Conservation (phyloP, 768 basidiomycete genomes). For the Suillus bovinus region DNA sequence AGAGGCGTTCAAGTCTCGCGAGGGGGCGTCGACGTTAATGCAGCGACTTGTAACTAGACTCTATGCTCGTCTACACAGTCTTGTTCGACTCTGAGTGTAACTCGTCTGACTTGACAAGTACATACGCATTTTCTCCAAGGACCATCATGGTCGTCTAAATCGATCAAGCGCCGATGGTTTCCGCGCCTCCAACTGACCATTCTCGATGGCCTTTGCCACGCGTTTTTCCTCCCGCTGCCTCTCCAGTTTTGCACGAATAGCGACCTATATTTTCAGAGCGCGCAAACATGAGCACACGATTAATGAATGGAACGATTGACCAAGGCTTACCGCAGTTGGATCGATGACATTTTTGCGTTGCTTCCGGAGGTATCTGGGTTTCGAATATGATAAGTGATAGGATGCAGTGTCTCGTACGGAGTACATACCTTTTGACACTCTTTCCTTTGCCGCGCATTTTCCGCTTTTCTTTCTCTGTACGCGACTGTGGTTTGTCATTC, state of each 20-base stretch:
- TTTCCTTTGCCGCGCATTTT: constrained; percentile 89
- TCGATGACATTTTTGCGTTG: constrained; percentile 96
- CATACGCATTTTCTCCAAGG: neutral
- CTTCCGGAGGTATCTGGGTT: constrained; percentile 69
- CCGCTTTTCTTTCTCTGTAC: constrained; percentile 54
- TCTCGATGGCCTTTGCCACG: constrained; percentile 34
- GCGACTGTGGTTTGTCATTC: constrained; percentile 26
- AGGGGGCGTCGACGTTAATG: too few species aligned
- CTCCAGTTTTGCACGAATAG: constrained; percentile 66
- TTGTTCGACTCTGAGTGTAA: too few species aligned
- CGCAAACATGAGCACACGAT: neutral
- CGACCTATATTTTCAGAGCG: constrained; percentile 37
- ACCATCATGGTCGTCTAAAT: constrained; percentile 28
- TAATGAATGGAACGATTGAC: constrained; percentile 3
- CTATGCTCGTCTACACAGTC: too few species aligned
- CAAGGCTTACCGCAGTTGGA: constrained; percentile 59
- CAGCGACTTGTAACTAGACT: too few species aligned
- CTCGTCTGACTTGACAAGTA: too few species aligned
- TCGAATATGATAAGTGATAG: neutral
- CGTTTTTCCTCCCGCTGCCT: constrained; percentile 52
- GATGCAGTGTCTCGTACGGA: neutral
- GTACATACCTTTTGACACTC: constrained; percentile 69
- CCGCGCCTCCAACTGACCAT: constrained; percentile 28
- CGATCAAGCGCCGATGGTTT: constrained; percentile 38
- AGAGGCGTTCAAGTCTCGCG: too few species aligned